phyloP scores from a whole-genome alignment of 805 yeast genomes.

The Sugiyamaella boreocaroliniensis region DNA sequence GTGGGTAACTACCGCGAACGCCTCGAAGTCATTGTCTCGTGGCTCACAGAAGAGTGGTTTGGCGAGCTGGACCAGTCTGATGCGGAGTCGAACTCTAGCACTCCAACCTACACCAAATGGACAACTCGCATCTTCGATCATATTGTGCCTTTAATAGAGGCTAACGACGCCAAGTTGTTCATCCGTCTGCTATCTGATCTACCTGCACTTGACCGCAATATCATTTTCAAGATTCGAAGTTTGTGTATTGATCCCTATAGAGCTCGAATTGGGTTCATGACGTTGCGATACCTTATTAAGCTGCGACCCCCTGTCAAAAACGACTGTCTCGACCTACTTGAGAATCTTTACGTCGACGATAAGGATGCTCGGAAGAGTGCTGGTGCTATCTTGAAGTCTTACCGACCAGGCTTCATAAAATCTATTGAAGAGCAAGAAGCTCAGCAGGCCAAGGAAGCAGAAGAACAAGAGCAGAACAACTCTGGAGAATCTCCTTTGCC shows the following conservation, averaged over 20 bases:
- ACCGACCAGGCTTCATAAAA: constrained; percentile 20
- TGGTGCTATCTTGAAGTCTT: constrained; percentile 24
- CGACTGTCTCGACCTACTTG: constrained; percentile 32
- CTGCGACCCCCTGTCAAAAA: constrained; percentile 79
- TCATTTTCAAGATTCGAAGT: constrained; percentile 61
- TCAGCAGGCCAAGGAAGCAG: background rate
- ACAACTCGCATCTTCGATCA: constrained; percentile 66
- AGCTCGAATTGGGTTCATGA: constrained; percentile 69
- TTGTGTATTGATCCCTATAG: constrained; percentile 83
- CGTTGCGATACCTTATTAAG: constrained; percentile 74
- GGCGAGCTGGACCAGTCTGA: constrained; percentile 44
- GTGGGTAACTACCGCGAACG: constrained; percentile 64
- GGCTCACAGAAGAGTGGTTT: constrained; percentile 96
- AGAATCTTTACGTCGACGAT: constrained; percentile 21
- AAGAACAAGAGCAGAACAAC: background rate
- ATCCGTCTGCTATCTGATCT: constrained; percentile 80
- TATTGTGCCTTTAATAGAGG: constrained; percentile 76
- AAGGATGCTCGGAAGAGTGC: constrained; percentile 15
- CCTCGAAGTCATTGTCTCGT: constrained; percentile 71
- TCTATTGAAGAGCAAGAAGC: background rate
- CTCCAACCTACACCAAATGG: constrained; percentile 53
- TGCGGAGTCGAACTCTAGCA: constrained; percentile 15
- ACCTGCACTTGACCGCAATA: constrained; percentile 60
- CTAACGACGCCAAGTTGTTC: constrained; percentile 70
- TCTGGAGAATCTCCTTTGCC: background rate